Percentiles rank a stretch among this genome's conserved stretches.
phyloP scores from a whole-genome alignment of 2,329 filamentous ascomycete genomes.

The Periglandula ipomoeae region DNA sequence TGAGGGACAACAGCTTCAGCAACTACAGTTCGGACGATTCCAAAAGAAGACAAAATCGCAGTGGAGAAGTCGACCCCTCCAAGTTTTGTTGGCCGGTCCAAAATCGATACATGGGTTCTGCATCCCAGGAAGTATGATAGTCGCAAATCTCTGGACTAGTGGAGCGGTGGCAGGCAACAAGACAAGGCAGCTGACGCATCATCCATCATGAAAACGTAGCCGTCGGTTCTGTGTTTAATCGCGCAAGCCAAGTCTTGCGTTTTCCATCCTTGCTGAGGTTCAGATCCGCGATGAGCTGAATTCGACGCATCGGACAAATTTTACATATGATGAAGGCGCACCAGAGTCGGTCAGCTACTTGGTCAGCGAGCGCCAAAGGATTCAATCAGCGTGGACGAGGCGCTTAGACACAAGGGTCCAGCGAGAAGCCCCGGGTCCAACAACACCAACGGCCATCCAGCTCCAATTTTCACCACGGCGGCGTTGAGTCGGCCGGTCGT shows the following conservation, averaged over 20 bases:
- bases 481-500: neutral
- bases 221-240: neutral
- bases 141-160: neutral
- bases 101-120: neutral
- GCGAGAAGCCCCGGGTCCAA: neutral
- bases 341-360: constrained; percentile 3
- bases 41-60: too few relatives aligned
- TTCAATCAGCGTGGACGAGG: constrained; percentile 7
- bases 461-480: neutral
- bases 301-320: too few relatives aligned
- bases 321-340: neutral
- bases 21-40: too few relatives aligned
- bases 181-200: too few relatives aligned
- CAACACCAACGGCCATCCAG: neutral
- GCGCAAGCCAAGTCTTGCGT: neutral
- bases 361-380: constrained; percentile 10
- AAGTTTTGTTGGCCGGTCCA: neutral
- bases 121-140: neutral
- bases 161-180: neutral
- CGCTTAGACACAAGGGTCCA: constrained; percentile 13
- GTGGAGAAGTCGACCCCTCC: too few relatives aligned
- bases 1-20: too few relatives aligned
- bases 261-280: neutral
- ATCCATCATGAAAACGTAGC: too few relatives aligned
- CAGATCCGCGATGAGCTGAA: neutral